phyloP scores from a whole-genome alignment of 352 stramenopile genomes.

The Globisporangium polare region DNA sequence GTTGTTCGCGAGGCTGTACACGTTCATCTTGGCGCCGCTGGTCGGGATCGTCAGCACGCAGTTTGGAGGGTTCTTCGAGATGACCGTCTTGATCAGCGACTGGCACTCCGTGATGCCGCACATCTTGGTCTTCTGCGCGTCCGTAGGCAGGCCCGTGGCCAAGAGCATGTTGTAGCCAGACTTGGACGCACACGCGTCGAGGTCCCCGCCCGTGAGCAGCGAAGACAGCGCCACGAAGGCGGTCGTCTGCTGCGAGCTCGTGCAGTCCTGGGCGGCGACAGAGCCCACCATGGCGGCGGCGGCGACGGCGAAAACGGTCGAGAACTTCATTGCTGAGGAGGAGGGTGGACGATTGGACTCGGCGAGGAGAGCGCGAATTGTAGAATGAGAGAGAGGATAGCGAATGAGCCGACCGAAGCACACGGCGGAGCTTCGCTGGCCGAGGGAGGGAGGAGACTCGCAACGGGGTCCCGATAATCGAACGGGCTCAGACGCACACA shows the following conservation, averaged over 20 bases:
- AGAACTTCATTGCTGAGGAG: slow-evolving; percentile 7
- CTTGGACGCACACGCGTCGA: slow-evolving; percentile 17
- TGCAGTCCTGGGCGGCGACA: slow-evolving; percentile 17
- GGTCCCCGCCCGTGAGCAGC: slow-evolving; percentile 16
- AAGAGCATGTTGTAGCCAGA: slow-evolving; percentile 41
- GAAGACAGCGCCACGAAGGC: slow-evolving; percentile 29
- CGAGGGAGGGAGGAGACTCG: no score
- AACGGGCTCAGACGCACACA: no score
- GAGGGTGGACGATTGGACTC: slow-evolving; percentile 13
- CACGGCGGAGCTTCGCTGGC: no score
- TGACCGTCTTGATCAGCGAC: slow-evolving; percentile 28
- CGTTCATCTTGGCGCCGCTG: slow-evolving; percentile 32
- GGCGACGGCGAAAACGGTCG: slow-evolving; percentile 13
- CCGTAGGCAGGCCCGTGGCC: slow-evolving; percentile 23
- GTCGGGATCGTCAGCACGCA: slow-evolving; percentile 36
- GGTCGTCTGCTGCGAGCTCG: slow-evolving; percentile 9
- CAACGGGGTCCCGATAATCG: neutral
- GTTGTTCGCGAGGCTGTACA: slow-evolving; percentile 35
- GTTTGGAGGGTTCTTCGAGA: slow-evolving; percentile 26
- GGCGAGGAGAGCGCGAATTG: slow-evolving; percentile 11
- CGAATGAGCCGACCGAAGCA: neutral
- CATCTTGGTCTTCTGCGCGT: slow-evolving; percentile 32
- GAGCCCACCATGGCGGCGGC: slow-evolving; percentile 23
- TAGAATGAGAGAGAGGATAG: slow-evolving; percentile 10
- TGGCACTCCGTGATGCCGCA: slow-evolving; percentile 29